phyloP scores from a whole-genome alignment of 2,329 filamentous ascomycete genomes.

The Xylariaceae sp. region DNA sequence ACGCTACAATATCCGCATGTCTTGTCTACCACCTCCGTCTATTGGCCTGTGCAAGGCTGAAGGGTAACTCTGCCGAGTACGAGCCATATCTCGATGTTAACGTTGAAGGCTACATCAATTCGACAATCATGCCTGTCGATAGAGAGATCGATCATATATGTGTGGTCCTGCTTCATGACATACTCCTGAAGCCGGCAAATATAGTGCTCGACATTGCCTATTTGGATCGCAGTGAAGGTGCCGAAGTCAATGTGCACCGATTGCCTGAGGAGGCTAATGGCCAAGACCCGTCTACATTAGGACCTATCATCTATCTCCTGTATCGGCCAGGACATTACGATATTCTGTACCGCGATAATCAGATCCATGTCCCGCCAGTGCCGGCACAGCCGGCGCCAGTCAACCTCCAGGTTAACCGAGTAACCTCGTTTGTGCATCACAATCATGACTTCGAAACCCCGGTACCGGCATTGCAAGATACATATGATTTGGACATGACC shows the following conservation, averaged over 20 bases:
- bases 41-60: conserved; percentile 84
- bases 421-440: conserved; percentile 54
- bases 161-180: conserved; percentile 76
- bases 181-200: conserved; percentile 78
- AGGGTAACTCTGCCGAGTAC: conserved; percentile 73
- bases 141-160: conserved; percentile 93
- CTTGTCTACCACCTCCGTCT: conserved; percentile 88
- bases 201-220: conserved; percentile 89
- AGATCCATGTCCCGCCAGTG: conserved; percentile 36
- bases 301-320: conserved; percentile 62
- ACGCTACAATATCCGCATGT: conserved; percentile 68
- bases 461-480: conserved; percentile 46
- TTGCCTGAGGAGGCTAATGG: conserved; percentile 63
- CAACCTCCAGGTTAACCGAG: conserved; percentile 61
- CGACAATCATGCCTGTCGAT: conserved; percentile 74
- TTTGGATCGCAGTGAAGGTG: conserved; percentile 82
- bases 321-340: conserved; percentile 90
- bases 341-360: conserved; percentile 72
- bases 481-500: conserved; percentile 50
- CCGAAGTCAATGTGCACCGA: conserved; percentile 74
- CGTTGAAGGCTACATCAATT: conserved; percentile 66
- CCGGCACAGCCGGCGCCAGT: conserved; percentile 39
- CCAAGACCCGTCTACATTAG: conserved; percentile 52
- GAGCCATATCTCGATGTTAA: conserved; percentile 71
- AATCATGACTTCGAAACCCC: conserved; percentile 50